Percentiles rank a stretch among this genome's conserved stretches.
phyloP scores from a whole-genome alignment of 176 grass and related monocot species.

The Alloteropsis semialata region DNA sequence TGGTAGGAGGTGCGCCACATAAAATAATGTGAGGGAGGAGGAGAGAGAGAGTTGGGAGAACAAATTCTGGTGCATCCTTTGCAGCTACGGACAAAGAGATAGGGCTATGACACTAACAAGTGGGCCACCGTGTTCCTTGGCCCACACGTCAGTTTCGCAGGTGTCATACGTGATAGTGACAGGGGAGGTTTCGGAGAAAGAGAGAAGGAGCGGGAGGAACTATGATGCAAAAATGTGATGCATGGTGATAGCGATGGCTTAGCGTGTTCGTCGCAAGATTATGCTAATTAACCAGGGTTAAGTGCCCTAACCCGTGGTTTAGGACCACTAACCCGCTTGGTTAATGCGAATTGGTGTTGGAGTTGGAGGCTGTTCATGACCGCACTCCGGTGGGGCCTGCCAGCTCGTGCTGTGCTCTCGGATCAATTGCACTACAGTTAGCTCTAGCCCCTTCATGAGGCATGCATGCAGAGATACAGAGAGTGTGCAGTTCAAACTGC shows the following conservation, averaged over 20 bases:
- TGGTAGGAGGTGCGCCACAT: slow-evolving; percentile 45
- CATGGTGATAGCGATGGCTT: slow-evolving; percentile 59
- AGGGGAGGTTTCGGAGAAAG: slow-evolving; percentile 28
- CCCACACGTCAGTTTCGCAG: background rate
- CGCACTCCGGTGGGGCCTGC: slow-evolving; percentile 22
- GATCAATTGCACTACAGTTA: slow-evolving; percentile 13
- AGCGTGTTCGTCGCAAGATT: slow-evolving; percentile 43
- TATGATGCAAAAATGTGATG: slow-evolving; percentile 55
- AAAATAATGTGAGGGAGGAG: slow-evolving; percentile 42
- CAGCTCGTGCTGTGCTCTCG: background rate
- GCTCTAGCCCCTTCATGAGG: background rate
- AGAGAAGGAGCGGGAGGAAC: slow-evolving; percentile 31
- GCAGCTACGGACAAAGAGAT: background rate
- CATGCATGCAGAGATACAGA: too few relatives aligned
- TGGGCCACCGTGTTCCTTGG: background rate
- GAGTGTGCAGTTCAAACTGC: background rate
- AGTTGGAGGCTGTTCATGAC: slow-evolving; percentile 35
- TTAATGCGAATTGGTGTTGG: slow-evolving; percentile 39
- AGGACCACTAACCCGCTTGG: slow-evolving; percentile 34
- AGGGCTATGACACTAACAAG: background rate
- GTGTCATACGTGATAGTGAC: background rate
- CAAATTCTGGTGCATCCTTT: slow-evolving; percentile 36
- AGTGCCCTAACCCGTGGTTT: slow-evolving; percentile 45
- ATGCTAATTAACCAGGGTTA: slow-evolving; percentile 63
- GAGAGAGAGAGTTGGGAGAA: slow-evolving; percentile 42